A percentile compares a stretch with the other conserved stretches of the same genome.
Evolutionary conservation across 192 early-diverging fungal species (phyloP).

Genomic region (Podila verticillata): DNA sequence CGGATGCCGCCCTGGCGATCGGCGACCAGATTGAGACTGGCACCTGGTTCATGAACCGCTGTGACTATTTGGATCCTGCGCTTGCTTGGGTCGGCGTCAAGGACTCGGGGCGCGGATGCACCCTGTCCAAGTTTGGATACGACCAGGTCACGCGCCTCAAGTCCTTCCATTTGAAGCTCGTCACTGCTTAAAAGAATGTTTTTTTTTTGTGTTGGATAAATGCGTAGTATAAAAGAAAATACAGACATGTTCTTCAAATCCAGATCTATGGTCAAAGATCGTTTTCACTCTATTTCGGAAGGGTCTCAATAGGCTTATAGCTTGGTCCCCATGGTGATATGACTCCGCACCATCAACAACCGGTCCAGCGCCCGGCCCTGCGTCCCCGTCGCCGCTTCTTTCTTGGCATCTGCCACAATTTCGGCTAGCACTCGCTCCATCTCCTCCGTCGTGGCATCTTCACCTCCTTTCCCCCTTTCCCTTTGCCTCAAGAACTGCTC

Average conservation of each 20-base stretch:
- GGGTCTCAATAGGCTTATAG: neutral
- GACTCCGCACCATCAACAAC: slow-evolving; percentile 38
- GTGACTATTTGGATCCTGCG: slow-evolving; percentile 85
- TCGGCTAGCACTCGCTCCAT: slow-evolving; percentile 42
- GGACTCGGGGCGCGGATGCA: slow-evolving; percentile 75
- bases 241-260: too few relatives aligned
- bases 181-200: slow-evolving; percentile 25
- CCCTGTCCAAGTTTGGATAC: slow-evolving; percentile 76
- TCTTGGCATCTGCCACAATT: slow-evolving; percentile 38
- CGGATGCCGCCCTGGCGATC: slow-evolving; percentile 66
- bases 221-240: neutral
- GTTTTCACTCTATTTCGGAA: neutral
- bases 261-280: too few relatives aligned
- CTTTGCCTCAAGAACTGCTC: slow-evolving; percentile 22
- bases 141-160: slow-evolving; percentile 77
- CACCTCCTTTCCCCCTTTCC: neutral
- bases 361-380: slow-evolving; percentile 33
- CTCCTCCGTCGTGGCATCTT: slow-evolving; percentile 17
- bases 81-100: slow-evolving; percentile 84
- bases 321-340: slow-evolving; percentile 48
- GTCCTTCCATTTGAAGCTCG: slow-evolving; percentile 68
- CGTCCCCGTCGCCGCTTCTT: slow-evolving; percentile 34
- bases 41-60: slow-evolving; percentile 87
- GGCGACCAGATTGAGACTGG: slow-evolving; percentile 76
- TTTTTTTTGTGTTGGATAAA: neutral